Conservation (phyloP, 208 protist genomes). For the Angomonas deanei region DNA sequence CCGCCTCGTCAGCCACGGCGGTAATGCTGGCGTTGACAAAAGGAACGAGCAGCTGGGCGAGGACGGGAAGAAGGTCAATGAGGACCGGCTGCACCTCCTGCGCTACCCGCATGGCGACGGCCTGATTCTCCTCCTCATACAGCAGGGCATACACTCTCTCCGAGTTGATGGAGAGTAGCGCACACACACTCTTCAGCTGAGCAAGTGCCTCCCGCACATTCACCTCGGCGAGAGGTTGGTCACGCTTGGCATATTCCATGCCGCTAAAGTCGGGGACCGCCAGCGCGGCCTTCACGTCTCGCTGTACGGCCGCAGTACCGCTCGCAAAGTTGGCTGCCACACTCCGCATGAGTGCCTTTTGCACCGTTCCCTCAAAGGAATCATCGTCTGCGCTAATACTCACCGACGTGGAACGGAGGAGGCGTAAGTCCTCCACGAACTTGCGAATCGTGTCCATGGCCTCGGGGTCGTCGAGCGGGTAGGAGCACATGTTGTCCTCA, state of each 20-base stretch:
- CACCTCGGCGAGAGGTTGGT: constrained; percentile 23
- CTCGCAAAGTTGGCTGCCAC: constrained; percentile 44
- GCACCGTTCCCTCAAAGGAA: constrained; percentile 51
- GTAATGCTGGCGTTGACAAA: constrained; percentile 31
- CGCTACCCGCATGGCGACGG: constrained; percentile 37
- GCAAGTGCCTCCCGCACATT: constrained; percentile 64
- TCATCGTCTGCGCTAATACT: constrained; percentile 11
- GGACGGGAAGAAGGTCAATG: constrained; percentile 43
- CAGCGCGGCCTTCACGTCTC: constrained; percentile 39
- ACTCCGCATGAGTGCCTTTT: constrained; percentile 58
- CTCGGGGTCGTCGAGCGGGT: constrained; percentile 72
- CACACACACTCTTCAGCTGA: constrained; percentile 75
- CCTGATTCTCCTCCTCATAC: constrained; percentile 13
- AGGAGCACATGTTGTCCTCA: constrained; percentile 51
- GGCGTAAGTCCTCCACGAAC: constrained; percentile 72
- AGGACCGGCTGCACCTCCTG: constrained; percentile 72
- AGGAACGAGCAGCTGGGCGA: constrained; percentile 32
- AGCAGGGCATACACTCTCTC: constrained; percentile 31
- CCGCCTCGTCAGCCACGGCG: constrained; percentile 35
- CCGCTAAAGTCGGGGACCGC: constrained; percentile 34
- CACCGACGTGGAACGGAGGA: constrained; percentile 64
- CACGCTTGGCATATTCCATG: constrained; percentile 24
- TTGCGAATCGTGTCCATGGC: constrained; percentile 67
- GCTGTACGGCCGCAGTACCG: constrained; percentile 41
- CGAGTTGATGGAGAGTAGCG: constrained; percentile 54